Conservation (phyloP, 1,284 basidiomycete species). For the Apiotrichum gracile region DNA sequence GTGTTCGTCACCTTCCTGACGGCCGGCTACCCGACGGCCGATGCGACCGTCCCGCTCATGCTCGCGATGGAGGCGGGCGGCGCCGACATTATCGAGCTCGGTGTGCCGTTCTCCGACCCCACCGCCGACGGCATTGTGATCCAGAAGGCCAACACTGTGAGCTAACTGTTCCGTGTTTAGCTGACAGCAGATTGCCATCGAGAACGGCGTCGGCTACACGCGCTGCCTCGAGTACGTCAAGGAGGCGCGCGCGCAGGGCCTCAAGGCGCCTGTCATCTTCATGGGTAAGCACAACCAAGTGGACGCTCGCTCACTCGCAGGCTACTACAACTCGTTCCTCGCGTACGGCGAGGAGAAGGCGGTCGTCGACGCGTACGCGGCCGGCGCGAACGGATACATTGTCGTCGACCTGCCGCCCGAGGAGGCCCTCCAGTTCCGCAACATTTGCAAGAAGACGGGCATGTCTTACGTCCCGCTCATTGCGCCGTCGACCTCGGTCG, state of each 20-base stretch:
- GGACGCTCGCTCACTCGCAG: slow-evolving; percentile 48
- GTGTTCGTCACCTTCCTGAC: slow-evolving; percentile 86
- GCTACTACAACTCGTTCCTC: slow-evolving; percentile 93
- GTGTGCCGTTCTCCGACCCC: slow-evolving; percentile 94
- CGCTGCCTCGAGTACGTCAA: slow-evolving; percentile 69
- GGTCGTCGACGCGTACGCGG: slow-evolving; percentile 76
- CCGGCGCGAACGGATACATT: slow-evolving; percentile 95
- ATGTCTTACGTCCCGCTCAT: slow-evolving; percentile 95
- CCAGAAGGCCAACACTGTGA: slow-evolving; percentile 82
- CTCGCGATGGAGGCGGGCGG: slow-evolving; percentile 89
- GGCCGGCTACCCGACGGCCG: slow-evolving; percentile 72
- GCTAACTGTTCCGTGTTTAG: slow-evolving; percentile 28
- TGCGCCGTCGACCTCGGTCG: slow-evolving; percentile 83
- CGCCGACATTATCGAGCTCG: slow-evolving; percentile 91
- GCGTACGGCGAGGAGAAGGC: slow-evolving; percentile 93
- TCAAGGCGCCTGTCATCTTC: slow-evolving; percentile 79
- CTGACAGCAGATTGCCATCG: slow-evolving; percentile 63
- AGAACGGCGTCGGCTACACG: slow-evolving; percentile 69
- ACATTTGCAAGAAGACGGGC: slow-evolving; percentile 73
- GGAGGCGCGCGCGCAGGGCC: slow-evolving; percentile 72
- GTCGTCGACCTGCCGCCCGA: slow-evolving; percentile 97
- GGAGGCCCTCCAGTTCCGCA: slow-evolving; percentile 84
- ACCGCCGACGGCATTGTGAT: slow-evolving; percentile 91
- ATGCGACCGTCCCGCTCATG: slow-evolving; percentile 79
- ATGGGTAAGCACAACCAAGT: slow-evolving; percentile 66